phyloP scores from a whole-genome alignment of 306 rosid genomes.

The Cucumis melo region DNA sequence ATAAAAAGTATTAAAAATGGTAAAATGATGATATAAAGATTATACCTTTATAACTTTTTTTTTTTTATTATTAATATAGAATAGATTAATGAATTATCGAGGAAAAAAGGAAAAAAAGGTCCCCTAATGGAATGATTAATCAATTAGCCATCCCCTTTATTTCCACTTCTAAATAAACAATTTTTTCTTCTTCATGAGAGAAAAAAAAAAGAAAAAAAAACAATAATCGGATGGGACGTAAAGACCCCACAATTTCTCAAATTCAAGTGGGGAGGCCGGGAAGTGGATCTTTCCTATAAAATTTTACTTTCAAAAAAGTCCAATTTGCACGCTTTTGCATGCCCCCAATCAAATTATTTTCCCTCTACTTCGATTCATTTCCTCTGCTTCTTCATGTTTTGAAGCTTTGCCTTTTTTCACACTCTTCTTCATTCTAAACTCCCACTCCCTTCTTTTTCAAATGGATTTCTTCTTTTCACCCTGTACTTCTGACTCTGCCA shows the following conservation, averaged over 20 bases:
- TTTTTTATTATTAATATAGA: too few relatives aligned
- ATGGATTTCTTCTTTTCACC: constrained; percentile 59
- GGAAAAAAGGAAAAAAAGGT: background rate
- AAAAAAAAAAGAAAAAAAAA: background rate
- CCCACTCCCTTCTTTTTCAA: background rate
- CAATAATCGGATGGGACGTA: background rate
- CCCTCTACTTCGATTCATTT: too few relatives aligned
- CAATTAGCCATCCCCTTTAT: background rate
- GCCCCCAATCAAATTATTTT: background rate
- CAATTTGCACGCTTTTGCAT: constrained; percentile 42
- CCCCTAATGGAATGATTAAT: background rate
- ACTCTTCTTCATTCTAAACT: background rate
- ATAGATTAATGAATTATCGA: background rate
- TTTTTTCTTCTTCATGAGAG: background rate
- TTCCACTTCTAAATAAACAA: background rate
- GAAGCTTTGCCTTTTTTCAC: too few relatives aligned
- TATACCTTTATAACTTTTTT: too few relatives aligned
- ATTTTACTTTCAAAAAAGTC: background rate
- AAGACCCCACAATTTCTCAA: background rate
- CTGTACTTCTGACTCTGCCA: constrained; percentile 69
- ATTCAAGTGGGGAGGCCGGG: background rate
- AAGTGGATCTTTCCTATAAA: background rate
- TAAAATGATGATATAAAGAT: too few relatives aligned
- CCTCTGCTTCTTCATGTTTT: too few relatives aligned
- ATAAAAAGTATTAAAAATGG: too few relatives aligned